A percentile compares a stretch with the other conserved stretches of the same genome.
Conservation (phyloP, 139 green algal genomes). For the Chlorella sp. region DNA sequence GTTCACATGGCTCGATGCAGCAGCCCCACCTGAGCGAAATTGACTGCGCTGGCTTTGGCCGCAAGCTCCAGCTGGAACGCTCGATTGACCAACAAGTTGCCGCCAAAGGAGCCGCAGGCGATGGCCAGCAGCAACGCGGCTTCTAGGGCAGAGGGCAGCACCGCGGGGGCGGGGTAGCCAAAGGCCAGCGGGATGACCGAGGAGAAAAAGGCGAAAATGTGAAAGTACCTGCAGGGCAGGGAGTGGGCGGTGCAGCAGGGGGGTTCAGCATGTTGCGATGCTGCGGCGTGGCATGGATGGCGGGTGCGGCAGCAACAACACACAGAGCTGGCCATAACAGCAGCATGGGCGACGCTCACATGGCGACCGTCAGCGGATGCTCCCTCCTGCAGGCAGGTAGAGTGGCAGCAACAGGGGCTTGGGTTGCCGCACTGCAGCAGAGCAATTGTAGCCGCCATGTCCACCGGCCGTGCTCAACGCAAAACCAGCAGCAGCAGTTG, state of each 20-base stretch:
- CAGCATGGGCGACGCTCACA: constrained; percentile 26
- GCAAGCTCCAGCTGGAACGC: constrained; percentile 68
- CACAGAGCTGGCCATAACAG: too few relatives aligned
- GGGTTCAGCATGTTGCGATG: too few relatives aligned
- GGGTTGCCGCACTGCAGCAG: too few relatives aligned
- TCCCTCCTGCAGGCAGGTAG: neutral
- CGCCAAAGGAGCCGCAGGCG: constrained; percentile 45
- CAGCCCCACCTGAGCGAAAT: constrained; percentile 46
- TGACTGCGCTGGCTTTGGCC: constrained; percentile 52
- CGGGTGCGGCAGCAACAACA: neutral
- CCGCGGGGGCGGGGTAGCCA: constrained; percentile 43
- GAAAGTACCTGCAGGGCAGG: constrained; percentile 59
- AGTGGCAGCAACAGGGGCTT: neutral
- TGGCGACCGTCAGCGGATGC: constrained; percentile 43
- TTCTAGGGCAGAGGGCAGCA: constrained; percentile 14
- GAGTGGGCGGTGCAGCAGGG: too few relatives aligned
- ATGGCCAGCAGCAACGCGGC: constrained; percentile 49
- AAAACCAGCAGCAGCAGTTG: too few relatives aligned
- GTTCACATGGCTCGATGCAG: too few relatives aligned
- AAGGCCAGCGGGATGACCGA: constrained; percentile 42
- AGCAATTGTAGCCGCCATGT: too few relatives aligned
- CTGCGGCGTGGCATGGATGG: too few relatives aligned
- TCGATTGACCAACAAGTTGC: constrained; percentile 63
- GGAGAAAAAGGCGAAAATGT: constrained; percentile 41
- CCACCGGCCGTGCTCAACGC: too few relatives aligned